Base-by-base conservation (phyloP, 768 basidiomycete genomes). In the Lactifluus hygrophoroides region DNA sequence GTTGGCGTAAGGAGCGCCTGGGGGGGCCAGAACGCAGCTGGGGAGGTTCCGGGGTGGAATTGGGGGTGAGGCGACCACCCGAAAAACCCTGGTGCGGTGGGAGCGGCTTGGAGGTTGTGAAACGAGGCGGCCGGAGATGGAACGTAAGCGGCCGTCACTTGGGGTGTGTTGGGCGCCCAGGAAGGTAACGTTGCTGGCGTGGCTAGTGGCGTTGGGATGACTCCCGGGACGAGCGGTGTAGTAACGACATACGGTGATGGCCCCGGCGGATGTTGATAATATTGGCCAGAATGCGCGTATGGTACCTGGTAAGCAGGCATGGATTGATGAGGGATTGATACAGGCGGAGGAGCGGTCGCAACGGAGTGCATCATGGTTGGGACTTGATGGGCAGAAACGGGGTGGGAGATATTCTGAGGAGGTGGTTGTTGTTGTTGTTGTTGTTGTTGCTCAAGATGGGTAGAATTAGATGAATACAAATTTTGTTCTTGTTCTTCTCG, bases 81-180 rank as follows among this genome's bases (percentile, higher is more conserved):
- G 3, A 51, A 25, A 34, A 38, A 27, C 14, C 48, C 54, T 1
- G 45, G 9, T 35, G 35, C 27, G 8, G 54, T 17, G 3, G 48
- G 5, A 17, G 7, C 35, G 17, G 54, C 43, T 5, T 37, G 58
- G 6, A 60, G 42, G 17, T n/a, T 38, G 13, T 27, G 42, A 17
- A 16, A 6, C 1, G 58, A 40, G 5, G 48, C 30, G 28, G 54
- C 54, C 40, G 52, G 58, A 27, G 58, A 54, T 14, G 35, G 44
- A 3, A 45, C 48, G 54, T 60, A 60, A 56, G 58, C 17, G 14
- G 6, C 21, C 19, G 53, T 27, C n/a, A 37, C 8, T 8, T 51
- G 58, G 25, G 42, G 54, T 23, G 58, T 50, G 53, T 23, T 13
- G 48, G 54, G 54, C 54, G 54, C 54, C 58, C 58, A 60, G 3